Base-by-base conservation (phyloP, 78 protist genomes). In the Emiliania huxleyi region DNA sequence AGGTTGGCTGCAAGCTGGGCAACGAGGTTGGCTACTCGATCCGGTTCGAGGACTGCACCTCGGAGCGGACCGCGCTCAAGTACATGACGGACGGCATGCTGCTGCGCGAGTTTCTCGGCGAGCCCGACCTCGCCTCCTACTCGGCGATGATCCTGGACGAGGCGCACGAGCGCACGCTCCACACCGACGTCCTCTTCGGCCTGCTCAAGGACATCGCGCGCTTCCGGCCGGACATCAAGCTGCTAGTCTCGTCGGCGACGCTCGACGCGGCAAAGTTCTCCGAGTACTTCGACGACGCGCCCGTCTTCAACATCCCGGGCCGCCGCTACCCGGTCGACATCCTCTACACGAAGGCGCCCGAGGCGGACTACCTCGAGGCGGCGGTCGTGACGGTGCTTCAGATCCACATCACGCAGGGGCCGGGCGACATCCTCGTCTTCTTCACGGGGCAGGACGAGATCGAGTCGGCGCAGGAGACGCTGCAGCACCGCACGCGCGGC, bases 81-180 rank as follows among this genome's bases (percentile, higher is more conserved):
- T 99, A 98, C 95, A 96, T 98, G 98, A 99, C 99, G 26, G 99
- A 98, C 85, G 99, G 99, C 49, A 98, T 98, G 99, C 94, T 99
- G 62, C 96, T 99, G 56, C 96, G 99, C 19, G 99, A 99, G 93
- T 97, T 97, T 45, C 91, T 98, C 5, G 38, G 92, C 33, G 98
- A 98, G 90, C 99, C 99, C 11, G 98, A 95, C 87, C 95, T 97
- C 35, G 37, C 91, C 8, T 18, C 69, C 40, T 99, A 98, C 94
- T 79, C 94, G 12, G 98, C 94, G 43, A 92, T 99, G 91, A 98
- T 99, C 75, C 96, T 99, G 38, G 99, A 99, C 92, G 99, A 99
- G 94, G 99, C 99, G 38, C 99, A 99, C 96, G 99, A 98, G 95
- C 97, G 99, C 38, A 97, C 99, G 0, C 96, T 99, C 8, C 98